These are phyloP conservation scores for Heliamphora pulchella DNA, from an alignment of 179 eudicot genomes.

Conservation along the genomic window DNA sequence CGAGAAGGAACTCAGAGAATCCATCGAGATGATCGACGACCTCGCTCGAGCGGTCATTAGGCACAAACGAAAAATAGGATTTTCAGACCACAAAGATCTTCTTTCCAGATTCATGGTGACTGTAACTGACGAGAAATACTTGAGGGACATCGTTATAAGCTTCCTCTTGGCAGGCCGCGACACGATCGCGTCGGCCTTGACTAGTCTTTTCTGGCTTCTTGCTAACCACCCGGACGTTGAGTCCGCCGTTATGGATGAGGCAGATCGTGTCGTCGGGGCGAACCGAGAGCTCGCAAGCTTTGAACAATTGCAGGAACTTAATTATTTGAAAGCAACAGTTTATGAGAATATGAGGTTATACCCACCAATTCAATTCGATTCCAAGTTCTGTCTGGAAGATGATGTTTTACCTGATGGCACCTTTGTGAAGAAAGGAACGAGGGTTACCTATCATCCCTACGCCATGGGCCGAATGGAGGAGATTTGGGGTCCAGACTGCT, in stretches of 20 bases:
- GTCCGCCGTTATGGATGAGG: conserved; percentile 28
- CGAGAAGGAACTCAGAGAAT: conserved; percentile 40
- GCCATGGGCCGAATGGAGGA: conserved; percentile 70
- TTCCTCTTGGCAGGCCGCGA: conserved; percentile 60
- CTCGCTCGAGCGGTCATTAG: conserved; percentile 51
- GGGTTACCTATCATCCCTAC: conserved; percentile 59
- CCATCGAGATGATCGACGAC: conserved; percentile 36
- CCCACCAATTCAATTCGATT: conserved; percentile 62
- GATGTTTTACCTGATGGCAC: conserved; percentile 48
- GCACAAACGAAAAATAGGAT: conserved; percentile 35
- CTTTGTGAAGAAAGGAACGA: conserved; percentile 35
- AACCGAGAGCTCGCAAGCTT: conserved; percentile 12
- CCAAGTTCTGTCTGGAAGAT: conserved; percentile 41
- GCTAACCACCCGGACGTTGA: conserved; percentile 26
- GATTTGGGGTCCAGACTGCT: conserved; percentile 65
- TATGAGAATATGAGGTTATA: conserved; percentile 55
- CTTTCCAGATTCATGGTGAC: conserved; percentile 50
- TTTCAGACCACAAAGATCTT: conserved; percentile 34
- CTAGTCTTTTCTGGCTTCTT: conserved; percentile 39
- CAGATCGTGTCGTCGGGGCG: conserved; percentile 26
- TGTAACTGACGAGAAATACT: conserved; percentile 30
- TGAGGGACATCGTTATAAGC: conserved; percentile 54
- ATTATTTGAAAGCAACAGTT: conserved; percentile 47
- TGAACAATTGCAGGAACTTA: conserved; percentile 37
- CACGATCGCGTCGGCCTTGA: conserved; percentile 44